A percentile compares a stretch with the other conserved stretches of the same genome.
These are phyloP conservation scores for Liriodendron chinense DNA, from an alignment of 164 flowering plant species.

Conservation along the genomic window DNA sequence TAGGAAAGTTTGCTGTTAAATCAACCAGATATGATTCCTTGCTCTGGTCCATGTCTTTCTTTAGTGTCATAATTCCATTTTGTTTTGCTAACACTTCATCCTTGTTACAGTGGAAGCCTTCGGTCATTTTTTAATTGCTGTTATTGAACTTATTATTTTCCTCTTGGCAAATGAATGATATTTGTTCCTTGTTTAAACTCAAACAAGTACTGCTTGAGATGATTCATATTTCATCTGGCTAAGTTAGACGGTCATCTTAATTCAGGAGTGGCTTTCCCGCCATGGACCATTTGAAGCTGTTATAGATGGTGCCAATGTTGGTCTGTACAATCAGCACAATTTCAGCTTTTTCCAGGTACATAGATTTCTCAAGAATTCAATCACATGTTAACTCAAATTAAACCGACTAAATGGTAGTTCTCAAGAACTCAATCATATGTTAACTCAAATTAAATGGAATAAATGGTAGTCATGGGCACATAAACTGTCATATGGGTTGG, in stretches of 20 bases:
- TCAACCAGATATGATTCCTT: background rate
- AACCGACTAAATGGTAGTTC: no score
- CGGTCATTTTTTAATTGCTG: background rate
- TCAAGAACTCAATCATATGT: no score
- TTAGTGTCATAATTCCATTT: background rate
- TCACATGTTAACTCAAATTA: no score
- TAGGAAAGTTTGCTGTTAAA: background rate
- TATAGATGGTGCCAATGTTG: conserved; percentile 90
- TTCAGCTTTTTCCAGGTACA: conserved; percentile 71
- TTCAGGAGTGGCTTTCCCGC: conserved; percentile 82
- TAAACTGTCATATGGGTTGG: no score
- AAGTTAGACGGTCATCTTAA: conserved; percentile 21
- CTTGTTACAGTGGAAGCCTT: background rate
- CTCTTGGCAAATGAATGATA: conserved; percentile 4
- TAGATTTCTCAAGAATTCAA: no score
- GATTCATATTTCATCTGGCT: conserved; percentile 6
- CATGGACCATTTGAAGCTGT: conserved; percentile 98
- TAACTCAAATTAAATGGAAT: no score
- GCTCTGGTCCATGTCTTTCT: background rate
- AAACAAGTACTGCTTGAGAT: background rate
- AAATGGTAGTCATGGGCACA: no score
- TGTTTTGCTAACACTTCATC: background rate
- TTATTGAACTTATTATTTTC: background rate
- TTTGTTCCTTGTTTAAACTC: conserved; percentile 6
- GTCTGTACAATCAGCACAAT: conserved; percentile 36